Conservation (phyloP, 345 rosid genomes). For the Rhizophora mangle region DNA sequence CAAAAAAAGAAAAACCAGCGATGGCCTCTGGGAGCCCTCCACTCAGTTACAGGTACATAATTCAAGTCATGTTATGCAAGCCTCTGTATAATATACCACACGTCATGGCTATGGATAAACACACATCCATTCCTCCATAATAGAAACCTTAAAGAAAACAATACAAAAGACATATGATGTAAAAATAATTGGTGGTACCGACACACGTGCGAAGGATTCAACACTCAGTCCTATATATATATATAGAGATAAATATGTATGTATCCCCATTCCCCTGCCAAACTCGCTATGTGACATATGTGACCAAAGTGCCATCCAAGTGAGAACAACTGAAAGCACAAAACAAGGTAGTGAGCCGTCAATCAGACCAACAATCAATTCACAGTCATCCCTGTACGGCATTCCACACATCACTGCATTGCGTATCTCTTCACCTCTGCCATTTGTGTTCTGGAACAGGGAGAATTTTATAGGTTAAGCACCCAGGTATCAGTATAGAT, state of each 20-base stretch:
- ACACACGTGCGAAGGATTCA: slow-evolving; percentile 30
- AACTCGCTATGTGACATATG: not conserved
- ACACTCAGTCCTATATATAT: slow-evolving; percentile 4
- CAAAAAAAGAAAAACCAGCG: not conserved
- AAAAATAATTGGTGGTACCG: not conserved
- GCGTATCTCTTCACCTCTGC: slow-evolving; percentile 56
- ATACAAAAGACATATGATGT: not conserved
- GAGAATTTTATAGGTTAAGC: slow-evolving; percentile 6
- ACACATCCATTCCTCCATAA: slow-evolving; percentile 18
- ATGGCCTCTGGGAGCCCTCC: slow-evolving; percentile 6
- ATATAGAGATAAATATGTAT: not conserved
- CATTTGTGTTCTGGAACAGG: slow-evolving; percentile 75
- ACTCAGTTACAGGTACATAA: slow-evolving; percentile 24
- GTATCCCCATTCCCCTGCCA: slow-evolving; percentile 9
- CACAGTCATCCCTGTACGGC: slow-evolving; percentile 7
- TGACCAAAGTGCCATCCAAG: not conserved
- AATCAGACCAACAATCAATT: slow-evolving; percentile 15
- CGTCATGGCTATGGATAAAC: slow-evolving; percentile 25
- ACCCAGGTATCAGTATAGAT: not conserved
- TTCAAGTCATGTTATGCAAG: slow-evolving; percentile 19
- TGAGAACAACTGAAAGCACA: slow-evolving; percentile 15
- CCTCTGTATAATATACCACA: slow-evolving; percentile 28
- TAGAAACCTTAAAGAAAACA: slow-evolving; percentile 5
- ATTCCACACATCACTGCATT: not conserved
- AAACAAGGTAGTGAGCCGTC: slow-evolving; percentile 5